These are phyloP conservation scores for Penicillium subrubescens DNA, from an alignment of 495 filamentous ascomycete species.

Conservation along the genomic window DNA sequence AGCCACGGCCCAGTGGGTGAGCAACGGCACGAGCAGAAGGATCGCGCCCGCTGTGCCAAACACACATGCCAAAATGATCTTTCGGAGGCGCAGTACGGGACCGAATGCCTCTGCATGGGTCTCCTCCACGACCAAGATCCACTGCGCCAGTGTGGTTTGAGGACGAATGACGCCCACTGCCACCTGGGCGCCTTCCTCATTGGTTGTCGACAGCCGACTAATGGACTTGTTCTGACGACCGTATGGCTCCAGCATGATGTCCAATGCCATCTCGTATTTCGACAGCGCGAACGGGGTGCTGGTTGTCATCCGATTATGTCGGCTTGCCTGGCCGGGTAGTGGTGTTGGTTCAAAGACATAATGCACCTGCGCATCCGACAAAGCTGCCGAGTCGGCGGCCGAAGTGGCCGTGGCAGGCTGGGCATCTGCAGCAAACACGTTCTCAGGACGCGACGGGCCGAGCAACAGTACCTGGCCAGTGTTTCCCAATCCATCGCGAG, in stretches of 20 bases:
- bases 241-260: conserved; percentile 52
- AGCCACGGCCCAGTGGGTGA: conserved; percentile 76
- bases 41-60: conserved; percentile 77
- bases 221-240: conserved; percentile 59
- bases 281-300: conserved; percentile 57
- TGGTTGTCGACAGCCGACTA: conserved; percentile 63
- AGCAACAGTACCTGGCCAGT: conserved; percentile 69
- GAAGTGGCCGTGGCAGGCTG: conserved; percentile 28
- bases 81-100: conserved; percentile 71
- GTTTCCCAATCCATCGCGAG: conserved; percentile 65
- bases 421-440: conserved; percentile 55
- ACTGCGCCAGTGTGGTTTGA: conserved; percentile 65
- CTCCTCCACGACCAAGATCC: conserved; percentile 82
- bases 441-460: conserved; percentile 63
- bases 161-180: conserved; percentile 73
- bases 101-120: conserved; percentile 68
- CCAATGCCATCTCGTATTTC: conserved; percentile 57
- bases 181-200: conserved; percentile 66
- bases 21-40: conserved; percentile 67
- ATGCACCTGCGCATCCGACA: conserved; percentile 32
- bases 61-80: conserved; percentile 79
- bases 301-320: conserved; percentile 51
- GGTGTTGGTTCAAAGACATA: conserved; percentile 46
- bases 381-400: conserved; percentile 9
- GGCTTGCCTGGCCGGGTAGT: conserved; percentile 34